These are phyloP conservation scores for Pontederia crassipes DNA, from an alignment of 176 grass and related monocot species.

Conservation along the genomic window DNA sequence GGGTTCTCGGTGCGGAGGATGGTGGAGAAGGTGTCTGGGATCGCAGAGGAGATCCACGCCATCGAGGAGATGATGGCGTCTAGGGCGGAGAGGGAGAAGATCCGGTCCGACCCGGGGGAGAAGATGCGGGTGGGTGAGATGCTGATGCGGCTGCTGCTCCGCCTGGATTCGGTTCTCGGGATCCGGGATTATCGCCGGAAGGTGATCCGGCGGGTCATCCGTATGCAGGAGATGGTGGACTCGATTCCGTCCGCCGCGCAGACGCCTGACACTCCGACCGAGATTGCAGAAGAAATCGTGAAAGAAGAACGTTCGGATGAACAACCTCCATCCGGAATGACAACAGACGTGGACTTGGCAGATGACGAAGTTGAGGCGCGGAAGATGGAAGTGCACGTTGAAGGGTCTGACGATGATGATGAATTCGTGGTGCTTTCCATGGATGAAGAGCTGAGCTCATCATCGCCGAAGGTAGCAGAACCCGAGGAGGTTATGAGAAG, in stretches of 20 bases:
- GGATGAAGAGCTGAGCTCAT: neutral
- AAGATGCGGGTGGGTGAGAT: neutral
- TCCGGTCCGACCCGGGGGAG: neutral
- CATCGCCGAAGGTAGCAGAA: neutral
- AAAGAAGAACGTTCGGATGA: too few relatives aligned
- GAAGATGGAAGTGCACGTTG: neutral
- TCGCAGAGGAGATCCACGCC: neutral
- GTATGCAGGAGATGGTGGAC: constrained; percentile 1
- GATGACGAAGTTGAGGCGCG: too few relatives aligned
- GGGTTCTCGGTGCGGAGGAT: constrained; percentile 1
- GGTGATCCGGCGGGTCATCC: constrained; percentile 8
- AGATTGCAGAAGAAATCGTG: too few relatives aligned
- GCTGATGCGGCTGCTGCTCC: constrained; percentile 1
- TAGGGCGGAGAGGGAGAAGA: neutral
- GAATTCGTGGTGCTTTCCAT: neutral
- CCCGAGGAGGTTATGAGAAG: too few relatives aligned
- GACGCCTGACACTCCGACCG: too few relatives aligned
- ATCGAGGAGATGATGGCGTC: neutral
- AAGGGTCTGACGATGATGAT: too few relatives aligned
- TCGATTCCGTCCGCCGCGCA: neutral
- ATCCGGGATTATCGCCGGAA: constrained; percentile 3
- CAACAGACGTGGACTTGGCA: too few relatives aligned
- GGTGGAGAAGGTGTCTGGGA: neutral
- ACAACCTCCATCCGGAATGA: too few relatives aligned
- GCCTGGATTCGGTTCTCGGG: constrained; percentile 4